Evolutionary conservation across 257 asterid genomes (phyloP), one percentile per base, ranked within the genome.

Genomic region (Gynochthodes officinalis): DNA sequence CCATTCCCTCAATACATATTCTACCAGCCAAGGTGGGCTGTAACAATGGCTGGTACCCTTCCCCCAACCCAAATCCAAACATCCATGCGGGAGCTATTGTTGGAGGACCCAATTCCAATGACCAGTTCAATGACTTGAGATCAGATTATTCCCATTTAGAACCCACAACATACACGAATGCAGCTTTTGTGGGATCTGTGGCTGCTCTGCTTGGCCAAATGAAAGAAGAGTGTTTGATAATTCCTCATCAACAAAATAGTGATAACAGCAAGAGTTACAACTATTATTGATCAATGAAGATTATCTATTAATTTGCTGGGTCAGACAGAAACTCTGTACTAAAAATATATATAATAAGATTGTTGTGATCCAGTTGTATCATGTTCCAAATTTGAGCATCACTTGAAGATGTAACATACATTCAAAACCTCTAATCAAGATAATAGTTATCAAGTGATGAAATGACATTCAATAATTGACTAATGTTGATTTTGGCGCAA

Each of bases 111-210:
- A 64, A 85, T 58, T 70, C 85, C 2, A 73, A 80, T 5, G 95
- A 89, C 76, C 79, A 70, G 15, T 90, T 89, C 67, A 60, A 59
- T 15, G 98, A 92, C 64, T 73, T 70, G 12, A 82, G 98, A 73
- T 75, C 93, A 0, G 90, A 86, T 8, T 88, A 77, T 75, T 77
- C 89, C 1, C 97, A 87, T 33, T 58, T 66, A 67, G 95, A 89
- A 75, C 89, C 97, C 42, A 79, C 93, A 0, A 88, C 94, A 0
- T 93, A 93, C 25, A 91, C 86, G 70, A 88, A 89, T 75, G 97
- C 96, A 10, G 94, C 96, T 8, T 88, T 93, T 70, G 88, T 88
- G 1, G 96, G 89, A 33, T 72, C 91, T 0, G 70, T 75, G 35
- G 86, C 93, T 10, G 86, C 91, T 73, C 74, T 92, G 64, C 63